Evolutionary conservation across 2,329 filamentous ascomycete genomes (phyloP).

Genomic region (Aspergillus hiratsukae): DNA sequence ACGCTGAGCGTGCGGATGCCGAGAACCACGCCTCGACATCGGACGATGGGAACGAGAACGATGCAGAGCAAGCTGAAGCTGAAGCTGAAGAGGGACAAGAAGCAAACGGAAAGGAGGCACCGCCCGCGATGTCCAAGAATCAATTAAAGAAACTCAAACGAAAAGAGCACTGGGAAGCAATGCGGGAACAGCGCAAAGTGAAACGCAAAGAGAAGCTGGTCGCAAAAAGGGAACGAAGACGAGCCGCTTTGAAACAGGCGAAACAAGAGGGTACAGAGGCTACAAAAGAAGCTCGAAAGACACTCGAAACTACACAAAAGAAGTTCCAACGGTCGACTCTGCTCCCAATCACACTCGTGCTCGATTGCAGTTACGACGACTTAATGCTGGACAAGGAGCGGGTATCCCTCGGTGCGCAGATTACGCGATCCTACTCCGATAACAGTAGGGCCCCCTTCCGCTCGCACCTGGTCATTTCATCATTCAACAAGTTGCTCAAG

Average conservation of each 20-base stretch:
- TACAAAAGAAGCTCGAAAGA: slow-evolving; percentile 23
- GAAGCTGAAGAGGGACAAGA: not conserved
- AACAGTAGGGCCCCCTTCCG: slow-evolving; percentile 67
- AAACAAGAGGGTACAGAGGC: slow-evolving; percentile 23
- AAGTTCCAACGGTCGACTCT: slow-evolving; percentile 43
- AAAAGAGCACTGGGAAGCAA: slow-evolving; percentile 70
- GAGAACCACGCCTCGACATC: not conserved
- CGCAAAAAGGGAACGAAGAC: slow-evolving; percentile 50
- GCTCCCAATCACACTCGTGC: slow-evolving; percentile 72
- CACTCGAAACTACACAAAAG: slow-evolving; percentile 20
- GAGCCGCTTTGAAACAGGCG: slow-evolving; percentile 35
- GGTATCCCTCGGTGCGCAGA: slow-evolving; percentile 74
- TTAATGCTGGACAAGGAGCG: slow-evolving; percentile 85
- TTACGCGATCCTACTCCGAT: slow-evolving; percentile 85
- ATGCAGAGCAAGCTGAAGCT: not conserved
- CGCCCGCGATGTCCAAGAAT: slow-evolving; percentile 67
- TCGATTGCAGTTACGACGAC: slow-evolving; percentile 90
- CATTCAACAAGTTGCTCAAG: slow-evolving; percentile 69
- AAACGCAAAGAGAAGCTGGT: slow-evolving; percentile 54
- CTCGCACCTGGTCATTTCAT: slow-evolving; percentile 70
- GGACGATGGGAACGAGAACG: slow-evolving; percentile 4
- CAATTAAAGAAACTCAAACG: slow-evolving; percentile 74
- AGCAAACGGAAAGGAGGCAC: slow-evolving; percentile 3
- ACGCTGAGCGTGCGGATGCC: slow-evolving; percentile 3
- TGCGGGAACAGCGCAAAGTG: slow-evolving; percentile 56